phyloP scores from a whole-genome alignment of 2,329 filamentous ascomycete genomes.

The Cytospora mali region DNA sequence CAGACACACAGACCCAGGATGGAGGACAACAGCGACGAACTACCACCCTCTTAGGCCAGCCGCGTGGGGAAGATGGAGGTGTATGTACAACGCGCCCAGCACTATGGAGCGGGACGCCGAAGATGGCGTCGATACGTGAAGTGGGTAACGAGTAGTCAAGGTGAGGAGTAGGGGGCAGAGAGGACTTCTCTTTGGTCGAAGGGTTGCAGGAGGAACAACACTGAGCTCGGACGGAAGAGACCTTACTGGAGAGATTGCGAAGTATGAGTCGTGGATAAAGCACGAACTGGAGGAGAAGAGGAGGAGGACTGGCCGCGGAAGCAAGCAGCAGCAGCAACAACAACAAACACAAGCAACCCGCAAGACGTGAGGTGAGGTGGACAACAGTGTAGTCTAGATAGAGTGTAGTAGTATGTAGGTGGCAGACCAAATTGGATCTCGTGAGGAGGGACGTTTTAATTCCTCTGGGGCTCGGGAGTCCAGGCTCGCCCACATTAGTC shows the following conservation, averaged over 20 bases:
- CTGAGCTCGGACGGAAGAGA: background rate
- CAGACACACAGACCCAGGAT: slow-evolving; percentile 19
- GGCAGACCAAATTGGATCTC: slow-evolving; percentile 12
- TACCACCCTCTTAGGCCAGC: slow-evolving; percentile 26
- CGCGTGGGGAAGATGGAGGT: slow-evolving; percentile 21
- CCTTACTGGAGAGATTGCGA: background rate
- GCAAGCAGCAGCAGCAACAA: slow-evolving; percentile 1
- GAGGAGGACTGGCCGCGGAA: slow-evolving; percentile 1
- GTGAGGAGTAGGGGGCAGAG: slow-evolving; percentile 5
- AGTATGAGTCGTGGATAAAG: background rate
- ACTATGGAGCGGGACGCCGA: slow-evolving; percentile 21
- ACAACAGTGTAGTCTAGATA: slow-evolving; percentile 12
- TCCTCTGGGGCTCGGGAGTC: slow-evolving; percentile 27
- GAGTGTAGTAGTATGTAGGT: slow-evolving; percentile 2
- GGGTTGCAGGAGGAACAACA: slow-evolving; percentile 8
- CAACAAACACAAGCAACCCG: slow-evolving; percentile 11
- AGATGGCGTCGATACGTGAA: slow-evolving; percentile 10
- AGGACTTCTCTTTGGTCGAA: slow-evolving; percentile 12
- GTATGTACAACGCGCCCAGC: slow-evolving; percentile 23
- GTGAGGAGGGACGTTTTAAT: slow-evolving; percentile 20
- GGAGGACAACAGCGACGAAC: slow-evolving; percentile 17
- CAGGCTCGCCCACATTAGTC: slow-evolving; percentile 40
- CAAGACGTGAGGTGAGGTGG: slow-evolving; percentile 10
- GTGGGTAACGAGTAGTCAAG: slow-evolving; percentile 20
- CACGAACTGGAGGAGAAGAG: slow-evolving; percentile 7